These are phyloP conservation scores for Ettlia oleoabundans DNA, from an alignment of 139 green algal genomes.

Conservation along the genomic window DNA sequence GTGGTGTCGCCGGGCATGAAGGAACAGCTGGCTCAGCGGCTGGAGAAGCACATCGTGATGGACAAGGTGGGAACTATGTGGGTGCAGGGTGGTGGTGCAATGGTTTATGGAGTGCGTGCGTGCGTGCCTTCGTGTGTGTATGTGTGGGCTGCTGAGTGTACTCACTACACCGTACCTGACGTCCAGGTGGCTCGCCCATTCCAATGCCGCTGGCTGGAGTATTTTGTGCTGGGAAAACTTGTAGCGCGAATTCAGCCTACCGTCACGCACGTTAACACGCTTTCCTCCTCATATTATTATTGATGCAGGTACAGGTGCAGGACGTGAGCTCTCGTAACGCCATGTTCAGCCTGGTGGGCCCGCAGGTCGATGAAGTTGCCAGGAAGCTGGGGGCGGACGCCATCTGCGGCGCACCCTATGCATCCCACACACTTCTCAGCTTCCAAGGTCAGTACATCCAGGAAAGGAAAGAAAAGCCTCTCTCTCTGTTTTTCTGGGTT, in stretches of 20 bases:
- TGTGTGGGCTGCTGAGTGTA: not conserved
- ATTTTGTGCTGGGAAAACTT: no score
- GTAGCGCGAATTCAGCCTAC: no score
- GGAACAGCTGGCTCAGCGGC: constrained; percentile 51
- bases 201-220: no score
- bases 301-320: constrained; percentile 51
- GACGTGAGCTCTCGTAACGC: constrained; percentile 56
- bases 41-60: constrained; percentile 83
- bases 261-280: no score
- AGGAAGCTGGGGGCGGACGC: constrained; percentile 19
- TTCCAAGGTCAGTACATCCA: not conserved
- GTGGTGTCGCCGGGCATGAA: constrained; percentile 61
- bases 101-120: not conserved
- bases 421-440: constrained; percentile 66
- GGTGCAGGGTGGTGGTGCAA: no score
- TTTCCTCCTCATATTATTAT: not conserved
- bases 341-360: constrained; percentile 78
- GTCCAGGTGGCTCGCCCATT: no score
- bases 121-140: not conserved
- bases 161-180: no score
- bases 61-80: constrained; percentile 70
- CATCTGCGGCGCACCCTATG: constrained; percentile 19
- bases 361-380: constrained; percentile 56
- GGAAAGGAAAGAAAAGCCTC: no score
- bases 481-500: no score